A percentile compares a stretch with the other conserved stretches of the same genome.
phyloP scores from a whole-genome alignment of 441 rosid species.

The Mallotus japonicus region DNA sequence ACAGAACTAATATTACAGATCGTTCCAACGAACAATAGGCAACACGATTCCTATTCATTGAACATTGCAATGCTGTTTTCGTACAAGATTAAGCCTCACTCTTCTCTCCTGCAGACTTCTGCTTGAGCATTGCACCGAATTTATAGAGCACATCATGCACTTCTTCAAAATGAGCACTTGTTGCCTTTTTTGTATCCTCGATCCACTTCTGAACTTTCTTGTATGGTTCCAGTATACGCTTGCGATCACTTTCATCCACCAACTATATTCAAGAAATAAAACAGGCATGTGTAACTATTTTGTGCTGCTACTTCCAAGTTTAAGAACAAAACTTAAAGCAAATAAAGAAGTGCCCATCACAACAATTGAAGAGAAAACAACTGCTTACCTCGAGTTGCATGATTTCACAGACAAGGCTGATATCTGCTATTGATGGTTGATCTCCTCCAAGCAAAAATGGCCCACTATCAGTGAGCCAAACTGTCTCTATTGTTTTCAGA shows the following conservation, averaged over 20 bases:
- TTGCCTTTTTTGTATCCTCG: constrained; percentile 55
- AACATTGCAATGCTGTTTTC: constrained; percentile 9
- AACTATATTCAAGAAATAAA: constrained; percentile 35
- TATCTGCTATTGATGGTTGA: constrained; percentile 83
- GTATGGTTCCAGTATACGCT: constrained; percentile 51
- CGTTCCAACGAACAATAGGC: background rate
- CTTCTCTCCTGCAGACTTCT: constrained; percentile 23
- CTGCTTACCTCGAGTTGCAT: constrained; percentile 75
- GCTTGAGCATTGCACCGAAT: constrained; percentile 37
- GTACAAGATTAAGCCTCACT: constrained; percentile 27
- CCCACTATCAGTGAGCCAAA: constrained; percentile 75
- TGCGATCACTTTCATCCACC: constrained; percentile 57
- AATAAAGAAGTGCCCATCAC: too few species aligned
- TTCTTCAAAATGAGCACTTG: constrained; percentile 69
- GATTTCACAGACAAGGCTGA: constrained; percentile 79
- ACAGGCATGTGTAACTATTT: background rate
- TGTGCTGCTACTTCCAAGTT: too few species aligned
- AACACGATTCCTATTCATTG: background rate
- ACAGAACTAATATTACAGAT: background rate
- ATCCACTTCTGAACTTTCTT: constrained; percentile 80
- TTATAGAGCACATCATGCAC: constrained; percentile 49
- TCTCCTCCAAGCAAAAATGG: constrained; percentile 61
- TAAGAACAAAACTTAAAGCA: too few species aligned
- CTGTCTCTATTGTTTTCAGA: constrained; percentile 51
- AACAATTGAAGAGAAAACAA: background rate